A percentile compares a stretch with the other conserved stretches of the same genome.
Conservation (phyloP, 805 yeast species). For the Nakazawaea anatomiae region DNA sequence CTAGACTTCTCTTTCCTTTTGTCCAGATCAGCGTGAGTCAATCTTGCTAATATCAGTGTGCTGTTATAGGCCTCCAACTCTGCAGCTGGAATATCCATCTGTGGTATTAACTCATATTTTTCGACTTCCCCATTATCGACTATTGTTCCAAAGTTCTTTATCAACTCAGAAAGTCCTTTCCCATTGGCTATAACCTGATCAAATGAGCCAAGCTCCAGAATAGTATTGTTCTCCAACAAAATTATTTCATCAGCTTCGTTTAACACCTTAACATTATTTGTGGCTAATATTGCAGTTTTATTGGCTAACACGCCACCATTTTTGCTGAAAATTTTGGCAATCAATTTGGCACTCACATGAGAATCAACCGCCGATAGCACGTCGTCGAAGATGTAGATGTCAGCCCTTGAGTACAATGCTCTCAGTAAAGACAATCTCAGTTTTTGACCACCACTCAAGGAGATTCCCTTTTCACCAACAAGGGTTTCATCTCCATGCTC, state of each 20-base stretch:
- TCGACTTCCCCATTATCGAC: not conserved
- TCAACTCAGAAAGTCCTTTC: conserved; percentile 26
- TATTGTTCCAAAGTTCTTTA: conserved; percentile 29
- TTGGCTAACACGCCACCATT: conserved; percentile 40
- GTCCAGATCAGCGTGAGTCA: conserved; percentile 19
- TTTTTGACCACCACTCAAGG: conserved; percentile 96
- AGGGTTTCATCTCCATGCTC: conserved; percentile 89
- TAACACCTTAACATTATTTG: conserved; percentile 51
- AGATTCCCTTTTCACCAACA: conserved; percentile 97
- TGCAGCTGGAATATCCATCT: too few relatives aligned
- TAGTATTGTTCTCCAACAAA: conserved; percentile 46
- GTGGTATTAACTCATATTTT: too few relatives aligned
- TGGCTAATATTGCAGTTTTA: conserved; percentile 51
- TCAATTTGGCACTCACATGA: conserved; percentile 86
- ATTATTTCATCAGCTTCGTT: conserved; percentile 55
- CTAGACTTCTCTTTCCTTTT: conserved; percentile 44
- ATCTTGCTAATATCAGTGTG: conserved; percentile 26
- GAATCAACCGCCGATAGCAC: conserved; percentile 96
- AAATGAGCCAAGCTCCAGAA: conserved; percentile 52
- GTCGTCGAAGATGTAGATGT: conserved; percentile 85
- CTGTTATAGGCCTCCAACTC: too few relatives aligned
- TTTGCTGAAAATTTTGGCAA: conserved; percentile 46
- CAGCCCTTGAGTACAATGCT: conserved; percentile 94
- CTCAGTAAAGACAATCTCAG: conserved; percentile 92
- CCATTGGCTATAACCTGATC: conserved; percentile 26